Percentiles rank a stretch among this genome's conserved stretches.
Evolutionary conservation across 225 moss, liverwort and hornwort species (phyloP).

Genomic region (Anthoceros angustus): DNA sequence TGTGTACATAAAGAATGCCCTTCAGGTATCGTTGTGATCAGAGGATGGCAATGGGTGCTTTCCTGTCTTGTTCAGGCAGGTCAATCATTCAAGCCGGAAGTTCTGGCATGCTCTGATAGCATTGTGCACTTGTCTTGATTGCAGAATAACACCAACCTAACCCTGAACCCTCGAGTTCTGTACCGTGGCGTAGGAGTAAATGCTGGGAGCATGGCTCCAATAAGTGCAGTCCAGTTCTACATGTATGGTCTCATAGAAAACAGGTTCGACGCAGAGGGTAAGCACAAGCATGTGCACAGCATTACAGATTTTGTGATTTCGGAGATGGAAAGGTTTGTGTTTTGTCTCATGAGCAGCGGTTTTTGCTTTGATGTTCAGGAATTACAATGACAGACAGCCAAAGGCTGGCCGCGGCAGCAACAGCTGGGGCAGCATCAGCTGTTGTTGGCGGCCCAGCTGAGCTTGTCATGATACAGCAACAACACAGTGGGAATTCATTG

Average conservation of each 20-base stretch:
- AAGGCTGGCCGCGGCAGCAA: constrained; percentile 25
- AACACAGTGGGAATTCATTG: constrained; percentile 25
- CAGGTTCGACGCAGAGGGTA: constrained; percentile 18
- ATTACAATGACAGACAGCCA: constrained; percentile 6
- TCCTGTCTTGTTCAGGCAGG: not conserved
- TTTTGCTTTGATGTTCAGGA: not conserved
- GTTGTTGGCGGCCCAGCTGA: constrained; percentile 33
- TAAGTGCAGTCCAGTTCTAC: constrained; percentile 48
- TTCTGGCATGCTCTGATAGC: not conserved
- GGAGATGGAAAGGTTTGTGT: too few relatives aligned
- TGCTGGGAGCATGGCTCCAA: constrained; percentile 50
- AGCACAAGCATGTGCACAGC: not conserved
- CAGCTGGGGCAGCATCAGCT: constrained; percentile 32
- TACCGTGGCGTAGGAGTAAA: constrained; percentile 42
- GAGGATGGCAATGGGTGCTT: not conserved
- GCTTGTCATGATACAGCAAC: constrained; percentile 60
- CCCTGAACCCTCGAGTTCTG: constrained; percentile 23
- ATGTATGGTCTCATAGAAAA: constrained; percentile 30
- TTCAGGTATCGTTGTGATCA: constrained; percentile 23
- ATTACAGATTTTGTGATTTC: too few relatives aligned
- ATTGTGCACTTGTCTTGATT: not conserved
- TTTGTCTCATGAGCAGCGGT: not conserved
- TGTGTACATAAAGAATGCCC: constrained; percentile 42
- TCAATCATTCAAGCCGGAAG: not conserved
- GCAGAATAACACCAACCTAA: constrained; percentile 29